These are phyloP conservation scores for Fusarium buharicum DNA, from an alignment of 2,329 filamentous ascomycete genomes.

Conservation along the genomic window DNA sequence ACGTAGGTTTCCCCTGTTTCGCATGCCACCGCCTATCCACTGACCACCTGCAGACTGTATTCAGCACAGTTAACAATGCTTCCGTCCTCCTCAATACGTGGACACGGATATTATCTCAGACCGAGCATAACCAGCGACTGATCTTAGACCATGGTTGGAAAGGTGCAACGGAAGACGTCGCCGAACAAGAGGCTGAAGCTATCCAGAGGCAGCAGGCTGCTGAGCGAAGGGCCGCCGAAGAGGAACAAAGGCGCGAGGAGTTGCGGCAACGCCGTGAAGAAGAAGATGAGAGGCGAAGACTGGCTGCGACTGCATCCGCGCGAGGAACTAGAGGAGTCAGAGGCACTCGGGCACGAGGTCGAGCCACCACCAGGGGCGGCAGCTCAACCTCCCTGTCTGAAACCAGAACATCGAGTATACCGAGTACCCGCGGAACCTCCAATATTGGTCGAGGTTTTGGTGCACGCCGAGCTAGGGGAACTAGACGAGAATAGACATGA, in stretches of 20 bases:
- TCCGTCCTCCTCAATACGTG: slow-evolving; percentile 93
- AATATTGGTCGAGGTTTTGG: slow-evolving; percentile 51
- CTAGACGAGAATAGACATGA: slow-evolving; percentile 39
- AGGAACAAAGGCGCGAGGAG: slow-evolving; percentile 80
- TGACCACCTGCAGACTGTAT: slow-evolving; percentile 70
- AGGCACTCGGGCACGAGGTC: slow-evolving; percentile 47
- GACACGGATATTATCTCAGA: slow-evolving; percentile 95
- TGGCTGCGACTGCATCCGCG: slow-evolving; percentile 44
- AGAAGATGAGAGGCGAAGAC: slow-evolving; percentile 58
- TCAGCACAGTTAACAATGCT: slow-evolving; percentile 84
- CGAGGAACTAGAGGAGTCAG: slow-evolving; percentile 49
- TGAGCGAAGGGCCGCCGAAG: slow-evolving; percentile 79
- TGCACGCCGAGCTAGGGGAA: slow-evolving; percentile 49
- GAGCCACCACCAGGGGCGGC: slow-evolving; percentile 44
- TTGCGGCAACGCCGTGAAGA: slow-evolving; percentile 72
- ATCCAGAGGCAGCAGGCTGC: slow-evolving; percentile 78
- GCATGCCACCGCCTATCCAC: slow-evolving; percentile 5
- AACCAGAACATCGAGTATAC: slow-evolving; percentile 42
- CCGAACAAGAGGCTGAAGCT: slow-evolving; percentile 86
- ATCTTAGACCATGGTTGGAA: slow-evolving; percentile 91
- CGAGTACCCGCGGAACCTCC: slow-evolving; percentile 49
- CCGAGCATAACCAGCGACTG: slow-evolving; percentile 94
- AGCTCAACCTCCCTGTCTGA: slow-evolving; percentile 46
- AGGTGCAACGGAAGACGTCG: slow-evolving; percentile 85
- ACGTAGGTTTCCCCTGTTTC: slow-evolving; percentile 56